Base-by-base conservation (phyloP, 495 filamentous ascomycete species). In the Podospora tetraspora region DNA sequence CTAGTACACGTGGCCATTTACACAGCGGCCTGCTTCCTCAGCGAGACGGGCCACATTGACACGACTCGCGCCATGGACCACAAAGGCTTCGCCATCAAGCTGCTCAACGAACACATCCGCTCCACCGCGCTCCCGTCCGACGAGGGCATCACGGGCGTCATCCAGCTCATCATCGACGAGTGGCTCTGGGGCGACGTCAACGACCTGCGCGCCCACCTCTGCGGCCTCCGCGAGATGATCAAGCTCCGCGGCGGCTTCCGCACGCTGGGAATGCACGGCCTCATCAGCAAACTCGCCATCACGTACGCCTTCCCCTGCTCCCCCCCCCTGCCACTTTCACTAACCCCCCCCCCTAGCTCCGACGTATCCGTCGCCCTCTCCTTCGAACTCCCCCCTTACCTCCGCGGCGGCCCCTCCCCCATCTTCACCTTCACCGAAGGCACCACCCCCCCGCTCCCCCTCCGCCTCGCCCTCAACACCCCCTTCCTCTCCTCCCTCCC, bases 11-110 rank as follows among this genome's bases (percentile, higher is more conserved):
- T 79, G 9, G 78, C 75, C 63, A 77, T 78, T 21, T 79, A 76
- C 66, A 79, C 78, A 9, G 76, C 78, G 1, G 78, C 78, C 5
- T 79, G 79, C 69, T 77, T 79, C 70, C 77, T 80, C 16, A 73
- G 69, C 61, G 78, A 79, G 64, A 75, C 74, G 13, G 77, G 77
- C 19, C 76, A 78, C 29, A 69, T 80, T n/a, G 73, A 77, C 62
- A 70, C 69, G 21, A 77, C 73, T 16, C 72, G 71, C 8, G 79
- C 75, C 25, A 76, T 78, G 75, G 71, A 74, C 9, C 73, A 77
- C 69, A 79, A 78, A 60, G 76, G 76, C 13, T 69, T 66, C 57
- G 78, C 76, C 10, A 76, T 79, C 66, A 64, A 70, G 63, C 69
- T 76, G 29, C 68, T 80, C 24, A 79, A 80, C 70, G 73, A 79